phyloP scores from a whole-genome alignment of 2,329 filamentous ascomycete species.

The Paramyrothecium roridum region DNA sequence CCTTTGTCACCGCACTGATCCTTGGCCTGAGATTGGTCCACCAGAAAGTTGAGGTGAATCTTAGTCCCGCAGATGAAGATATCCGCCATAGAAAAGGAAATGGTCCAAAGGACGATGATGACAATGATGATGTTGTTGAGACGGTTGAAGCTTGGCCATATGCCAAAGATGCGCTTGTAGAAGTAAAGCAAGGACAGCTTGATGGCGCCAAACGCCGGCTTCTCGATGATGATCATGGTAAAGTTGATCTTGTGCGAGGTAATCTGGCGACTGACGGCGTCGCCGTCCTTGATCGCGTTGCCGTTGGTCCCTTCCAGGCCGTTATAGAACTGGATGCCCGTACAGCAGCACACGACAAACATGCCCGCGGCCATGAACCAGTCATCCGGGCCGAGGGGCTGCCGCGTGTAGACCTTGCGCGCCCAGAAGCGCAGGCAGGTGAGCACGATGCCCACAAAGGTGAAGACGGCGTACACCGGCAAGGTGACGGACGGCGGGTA shows the following conservation, averaged over 20 bases:
- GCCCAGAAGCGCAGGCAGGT: slow-evolving; percentile 8
- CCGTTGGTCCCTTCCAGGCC: slow-evolving; percentile 4
- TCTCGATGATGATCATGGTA: slow-evolving; percentile 8
- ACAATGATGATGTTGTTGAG: slow-evolving; percentile 4
- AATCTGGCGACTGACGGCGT: not conserved
- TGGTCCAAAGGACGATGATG: slow-evolving; percentile 5
- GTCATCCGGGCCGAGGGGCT: slow-evolving; percentile 6
- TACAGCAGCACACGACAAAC: slow-evolving; percentile 2
- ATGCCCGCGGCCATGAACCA: slow-evolving; percentile 5
- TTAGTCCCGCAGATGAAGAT: slow-evolving; percentile 5
- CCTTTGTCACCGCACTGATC: slow-evolving; percentile 7
- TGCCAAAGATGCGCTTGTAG: slow-evolving; percentile 7
- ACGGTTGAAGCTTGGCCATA: slow-evolving; percentile 3
- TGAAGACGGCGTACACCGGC: slow-evolving; percentile 8
- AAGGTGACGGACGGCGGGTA: slow-evolving; percentile 5
- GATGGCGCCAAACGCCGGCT: slow-evolving; percentile 7
- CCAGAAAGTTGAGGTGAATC: not conserved
- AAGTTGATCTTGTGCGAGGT: slow-evolving; percentile 6
- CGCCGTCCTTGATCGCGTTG: slow-evolving; percentile 2
- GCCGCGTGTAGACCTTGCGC: not conserved
- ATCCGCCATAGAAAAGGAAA: slow-evolving; percentile 4
- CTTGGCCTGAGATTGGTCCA: slow-evolving; percentile 1
- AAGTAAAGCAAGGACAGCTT: slow-evolving; percentile 11
- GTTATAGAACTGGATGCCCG: slow-evolving; percentile 7
- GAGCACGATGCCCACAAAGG: slow-evolving; percentile 4